Conservation (phyloP, 2,329 filamentous ascomycete species). For the Tolypocladium guangdongense region DNA sequence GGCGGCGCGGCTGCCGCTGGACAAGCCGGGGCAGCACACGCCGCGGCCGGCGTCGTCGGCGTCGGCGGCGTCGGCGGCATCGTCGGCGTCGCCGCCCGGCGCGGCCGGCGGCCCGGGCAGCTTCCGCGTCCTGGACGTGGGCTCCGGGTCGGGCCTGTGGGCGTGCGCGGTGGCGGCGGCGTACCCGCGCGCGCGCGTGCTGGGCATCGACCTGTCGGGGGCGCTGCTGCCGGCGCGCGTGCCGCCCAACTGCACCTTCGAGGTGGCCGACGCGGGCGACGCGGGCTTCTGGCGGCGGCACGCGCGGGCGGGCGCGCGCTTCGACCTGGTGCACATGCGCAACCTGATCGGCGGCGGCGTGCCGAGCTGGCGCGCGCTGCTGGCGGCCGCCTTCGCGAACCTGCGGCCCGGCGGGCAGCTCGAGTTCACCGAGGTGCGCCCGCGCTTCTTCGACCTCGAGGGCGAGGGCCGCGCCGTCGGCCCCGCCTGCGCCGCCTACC, state of each 20-base stretch:
- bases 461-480: constrained; percentile 18
- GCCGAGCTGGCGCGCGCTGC: constrained; percentile 26
- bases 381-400: constrained; percentile 25
- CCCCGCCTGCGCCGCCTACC: constrained; percentile 21
- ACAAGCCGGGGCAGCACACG: constrained; percentile 6
- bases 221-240: constrained; percentile 31
- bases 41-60: background rate
- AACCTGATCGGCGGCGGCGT: constrained; percentile 33
- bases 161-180: constrained; percentile 29
- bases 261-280: constrained; percentile 45
- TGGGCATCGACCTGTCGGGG: constrained; percentile 29
- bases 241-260: constrained; percentile 48
- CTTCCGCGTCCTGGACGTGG: constrained; percentile 28
- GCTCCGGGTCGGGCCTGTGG: constrained; percentile 31
- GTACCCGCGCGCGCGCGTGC: constrained; percentile 27
- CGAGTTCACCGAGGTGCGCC: constrained; percentile 31
- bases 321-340: constrained; percentile 33
- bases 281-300: constrained; percentile 24
- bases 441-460: constrained; percentile 28
- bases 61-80: background rate
- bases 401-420: constrained; percentile 33
- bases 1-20: constrained; percentile 19
- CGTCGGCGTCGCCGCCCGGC: background rate
- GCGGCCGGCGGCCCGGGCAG: background rate
- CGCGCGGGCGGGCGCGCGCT: background rate